A percentile compares a stretch with the other conserved stretches of the same genome.
Evolutionary conservation across 345 rosid species (phyloP).

Genomic region (Citrus sp.): DNA sequence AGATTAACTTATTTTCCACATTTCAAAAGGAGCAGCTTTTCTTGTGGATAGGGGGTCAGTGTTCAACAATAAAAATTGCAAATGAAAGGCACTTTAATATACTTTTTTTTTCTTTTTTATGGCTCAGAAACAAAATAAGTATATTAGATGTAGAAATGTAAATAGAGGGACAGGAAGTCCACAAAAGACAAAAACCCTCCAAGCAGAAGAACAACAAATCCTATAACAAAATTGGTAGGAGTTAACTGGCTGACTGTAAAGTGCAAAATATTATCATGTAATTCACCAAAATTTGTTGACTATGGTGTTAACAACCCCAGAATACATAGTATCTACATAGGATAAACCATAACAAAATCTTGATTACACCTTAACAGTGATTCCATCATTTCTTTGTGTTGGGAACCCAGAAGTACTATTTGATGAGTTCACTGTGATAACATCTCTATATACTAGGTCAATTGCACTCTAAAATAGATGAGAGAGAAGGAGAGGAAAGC

Average conservation of each 20-base stretch:
- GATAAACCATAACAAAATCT: not conserved
- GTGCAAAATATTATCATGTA: not conserved
- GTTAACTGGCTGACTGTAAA: not conserved
- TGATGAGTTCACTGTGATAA: not conserved
- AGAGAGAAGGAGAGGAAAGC: constrained; percentile 9
- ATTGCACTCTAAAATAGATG: not conserved
- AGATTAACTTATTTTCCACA: not conserved
- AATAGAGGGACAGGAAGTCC: no score
- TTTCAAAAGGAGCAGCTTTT: not conserved
- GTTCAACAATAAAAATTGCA: not conserved
- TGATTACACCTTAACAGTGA: not conserved
- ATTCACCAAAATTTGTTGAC: not conserved
- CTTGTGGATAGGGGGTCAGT: not conserved
- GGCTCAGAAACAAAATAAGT: no score
- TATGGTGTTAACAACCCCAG: no score
- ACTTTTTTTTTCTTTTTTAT: no score
- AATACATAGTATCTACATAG: not conserved
- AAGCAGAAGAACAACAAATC: no score
- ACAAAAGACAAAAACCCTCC: no score
- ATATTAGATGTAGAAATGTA: no score
- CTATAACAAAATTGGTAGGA: no score
- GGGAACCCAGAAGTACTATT: not conserved
- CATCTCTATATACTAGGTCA: not conserved
- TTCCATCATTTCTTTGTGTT: not conserved
- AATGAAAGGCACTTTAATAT: not conserved